A percentile compares a stretch with the other conserved stretches of the same genome.
phyloP scores from a whole-genome alignment of 352 stramenopile genomes.

The Phytophthora megakarya region DNA sequence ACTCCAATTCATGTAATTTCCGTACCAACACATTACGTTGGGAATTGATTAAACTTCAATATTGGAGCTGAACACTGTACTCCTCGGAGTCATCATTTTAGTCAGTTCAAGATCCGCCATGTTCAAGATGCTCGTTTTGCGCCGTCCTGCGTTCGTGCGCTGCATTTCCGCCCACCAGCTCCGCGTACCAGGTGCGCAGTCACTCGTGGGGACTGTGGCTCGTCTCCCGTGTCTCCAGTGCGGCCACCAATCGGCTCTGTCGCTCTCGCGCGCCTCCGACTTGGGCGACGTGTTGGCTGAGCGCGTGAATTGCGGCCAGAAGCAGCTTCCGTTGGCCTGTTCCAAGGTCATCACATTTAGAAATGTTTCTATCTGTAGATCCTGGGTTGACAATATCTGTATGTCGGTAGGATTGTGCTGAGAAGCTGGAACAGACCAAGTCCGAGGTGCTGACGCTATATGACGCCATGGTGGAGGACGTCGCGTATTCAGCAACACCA shows the following conservation, averaged over 20 bases:
- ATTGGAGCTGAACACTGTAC: not conserved
- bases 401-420: slow-evolving; percentile 37
- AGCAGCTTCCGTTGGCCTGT: slow-evolving; percentile 53
- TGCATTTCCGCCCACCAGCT: slow-evolving; percentile 22
- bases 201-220: slow-evolving; percentile 42
- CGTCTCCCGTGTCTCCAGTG: slow-evolving; percentile 59
- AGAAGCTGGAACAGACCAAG: slow-evolving; percentile 28
- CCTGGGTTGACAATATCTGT: slow-evolving; percentile 9
- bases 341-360: slow-evolving; percentile 32
- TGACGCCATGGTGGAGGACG: slow-evolving; percentile 47
- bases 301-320: slow-evolving; percentile 40
- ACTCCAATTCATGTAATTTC: too few species aligned
- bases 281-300: slow-evolving; percentile 30
- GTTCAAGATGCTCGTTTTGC: slow-evolving; percentile 28
- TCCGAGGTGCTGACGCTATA: slow-evolving; percentile 45
- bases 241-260: slow-evolving; percentile 20
- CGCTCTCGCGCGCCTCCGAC: slow-evolving; percentile 24
- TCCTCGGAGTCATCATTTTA: too few species aligned
- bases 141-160: slow-evolving; percentile 8
- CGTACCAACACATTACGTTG: too few species aligned
- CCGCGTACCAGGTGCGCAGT: slow-evolving; percentile 21
- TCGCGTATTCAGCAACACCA: slow-evolving; percentile 39
- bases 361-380: not conserved
- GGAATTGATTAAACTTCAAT: too few species aligned
- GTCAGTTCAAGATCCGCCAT: slow-evolving; percentile 21